Evolutionary conservation across 2,329 filamentous ascomycete genomes (phyloP).

Genomic region (Fusarium anthophilum): DNA sequence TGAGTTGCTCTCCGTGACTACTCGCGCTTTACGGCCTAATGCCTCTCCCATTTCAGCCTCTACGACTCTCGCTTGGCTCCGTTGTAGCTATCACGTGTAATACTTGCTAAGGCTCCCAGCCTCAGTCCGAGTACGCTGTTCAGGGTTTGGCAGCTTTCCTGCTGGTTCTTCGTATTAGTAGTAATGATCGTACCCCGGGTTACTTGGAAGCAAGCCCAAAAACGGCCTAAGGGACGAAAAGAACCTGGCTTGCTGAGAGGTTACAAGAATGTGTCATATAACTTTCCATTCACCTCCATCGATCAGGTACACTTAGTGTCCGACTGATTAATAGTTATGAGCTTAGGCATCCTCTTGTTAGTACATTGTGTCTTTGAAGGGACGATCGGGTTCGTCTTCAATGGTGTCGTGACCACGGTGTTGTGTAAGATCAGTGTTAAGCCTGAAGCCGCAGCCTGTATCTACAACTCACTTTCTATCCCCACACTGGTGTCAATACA

Average conservation of each 20-base stretch:
- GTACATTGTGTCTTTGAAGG: too few relatives aligned
- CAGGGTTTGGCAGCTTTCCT: rapidly evolving
- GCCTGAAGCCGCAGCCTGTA: too few relatives aligned
- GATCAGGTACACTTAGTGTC: too few relatives aligned
- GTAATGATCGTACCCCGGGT: rapidly evolving
- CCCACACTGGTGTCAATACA: too few relatives aligned
- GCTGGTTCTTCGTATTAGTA: rapidly evolving
- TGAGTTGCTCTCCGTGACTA: not conserved
- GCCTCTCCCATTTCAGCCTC: not conserved
- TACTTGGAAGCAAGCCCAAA: rapidly evolving
- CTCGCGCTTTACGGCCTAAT: rapidly evolving
- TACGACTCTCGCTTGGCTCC: rapidly evolving
- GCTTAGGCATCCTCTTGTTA: too few relatives aligned
- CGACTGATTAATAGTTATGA: too few relatives aligned
- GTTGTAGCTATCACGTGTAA: not conserved
- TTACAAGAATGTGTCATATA: too few relatives aligned
- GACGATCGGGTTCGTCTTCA: too few relatives aligned
- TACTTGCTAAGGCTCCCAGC: rapidly evolving
- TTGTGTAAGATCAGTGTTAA: too few relatives aligned
- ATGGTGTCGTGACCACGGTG: too few relatives aligned
- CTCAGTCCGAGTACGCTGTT: not conserved
- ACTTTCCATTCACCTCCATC: too few relatives aligned
- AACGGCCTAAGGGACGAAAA: not conserved
- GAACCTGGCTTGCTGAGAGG: not conserved
- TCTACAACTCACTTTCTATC: too few relatives aligned